A percentile compares a stretch with the other conserved stretches of the same genome.
Evolutionary conservation across 805 yeast genomes (phyloP).

Genomic region (Kazachstania taianensis): DNA sequence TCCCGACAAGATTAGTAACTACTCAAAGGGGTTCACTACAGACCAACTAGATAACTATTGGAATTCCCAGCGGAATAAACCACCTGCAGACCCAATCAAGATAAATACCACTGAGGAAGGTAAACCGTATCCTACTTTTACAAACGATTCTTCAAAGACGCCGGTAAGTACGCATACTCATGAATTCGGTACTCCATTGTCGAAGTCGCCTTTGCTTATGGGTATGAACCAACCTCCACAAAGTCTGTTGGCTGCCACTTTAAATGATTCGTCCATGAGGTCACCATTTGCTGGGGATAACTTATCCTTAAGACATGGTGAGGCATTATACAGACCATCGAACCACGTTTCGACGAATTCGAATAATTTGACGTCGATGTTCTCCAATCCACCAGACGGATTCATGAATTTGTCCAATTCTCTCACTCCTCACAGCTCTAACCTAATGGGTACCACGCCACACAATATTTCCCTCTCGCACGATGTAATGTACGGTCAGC

Average conservation of each 20-base stretch:
- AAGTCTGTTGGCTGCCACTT: conserved; percentile 13
- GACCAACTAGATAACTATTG: conserved; percentile 31
- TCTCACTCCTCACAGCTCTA: conserved; percentile 8
- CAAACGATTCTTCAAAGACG: neutral
- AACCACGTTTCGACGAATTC: neutral
- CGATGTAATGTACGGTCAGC: neutral
- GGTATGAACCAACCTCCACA: conserved; percentile 9
- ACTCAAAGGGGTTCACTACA: conserved; percentile 25
- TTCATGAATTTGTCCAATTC: neutral
- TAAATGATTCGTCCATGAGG: conserved; percentile 6
- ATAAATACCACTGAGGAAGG: neutral
- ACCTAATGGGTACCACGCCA: conserved; percentile 3
- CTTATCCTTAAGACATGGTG: conserved; percentile 1
- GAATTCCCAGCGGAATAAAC: conserved; percentile 12
- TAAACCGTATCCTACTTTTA: conserved; percentile 1
- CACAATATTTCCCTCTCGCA: neutral
- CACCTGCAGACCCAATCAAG: neutral
- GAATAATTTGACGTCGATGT: conserved; percentile 3
- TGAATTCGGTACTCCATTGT: conserved; percentile 4
- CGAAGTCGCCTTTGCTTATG: conserved; percentile 3
- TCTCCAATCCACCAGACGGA: neutral
- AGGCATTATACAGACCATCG: conserved; percentile 4
- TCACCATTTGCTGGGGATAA: conserved; percentile 7
- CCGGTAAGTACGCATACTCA: neutral
- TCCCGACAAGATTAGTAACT: conserved; percentile 22